Base-by-base conservation (phyloP, 306 rosid genomes). In the Cucumis melo region DNA sequence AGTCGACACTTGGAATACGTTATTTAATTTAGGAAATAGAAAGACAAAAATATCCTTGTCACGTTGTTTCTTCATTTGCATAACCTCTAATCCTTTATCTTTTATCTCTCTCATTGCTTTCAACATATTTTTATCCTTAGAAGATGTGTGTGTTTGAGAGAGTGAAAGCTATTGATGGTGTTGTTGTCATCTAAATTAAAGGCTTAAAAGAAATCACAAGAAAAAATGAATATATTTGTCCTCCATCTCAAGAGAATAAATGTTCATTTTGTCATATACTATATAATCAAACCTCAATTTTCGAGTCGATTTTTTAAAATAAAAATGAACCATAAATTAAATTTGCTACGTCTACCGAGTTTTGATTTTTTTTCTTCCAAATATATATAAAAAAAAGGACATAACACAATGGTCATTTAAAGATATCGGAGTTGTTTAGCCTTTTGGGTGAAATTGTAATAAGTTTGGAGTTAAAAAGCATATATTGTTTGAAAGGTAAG, bases 361-460 rank as follows among this genome's bases (percentile, higher is more conserved):
- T 59, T 5, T 4, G 0, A n/a, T n/a, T n/a, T 9, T 2, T n/a
- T 9, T 2, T n/a, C 0, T 46, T 1, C 9, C 27, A 12, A 12
- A 59, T 46, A 12, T 59, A 24, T 13, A 2, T 2, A 24, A 32
- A 24, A 32, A 17, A 8, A 59, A 59, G 0, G n/a, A 60, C 65
- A 13, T 60, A 6, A 16, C 10, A 14, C n/a, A 24, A 27, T 27
- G 39, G 2, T 41, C 12, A 41, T 8, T 41, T 41, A 2, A 8
- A 42, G 10, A 39, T 39, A 39, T 6, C 6, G 8, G 17, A 5
- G 39, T 36, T 36, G 36, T 32, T 32, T 32, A 32, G 5, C 36
- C 36, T 32, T 32, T 32, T 32, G 36, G 5, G 3, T 32, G 3
- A 5, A 32, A 5, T 32, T 32, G 36, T 2, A 2, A 4, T 32